Percentiles rank a stretch among this genome's conserved stretches.
Conservation (phyloP, 805 yeast genomes). For the Candida peoriensis region DNA sequence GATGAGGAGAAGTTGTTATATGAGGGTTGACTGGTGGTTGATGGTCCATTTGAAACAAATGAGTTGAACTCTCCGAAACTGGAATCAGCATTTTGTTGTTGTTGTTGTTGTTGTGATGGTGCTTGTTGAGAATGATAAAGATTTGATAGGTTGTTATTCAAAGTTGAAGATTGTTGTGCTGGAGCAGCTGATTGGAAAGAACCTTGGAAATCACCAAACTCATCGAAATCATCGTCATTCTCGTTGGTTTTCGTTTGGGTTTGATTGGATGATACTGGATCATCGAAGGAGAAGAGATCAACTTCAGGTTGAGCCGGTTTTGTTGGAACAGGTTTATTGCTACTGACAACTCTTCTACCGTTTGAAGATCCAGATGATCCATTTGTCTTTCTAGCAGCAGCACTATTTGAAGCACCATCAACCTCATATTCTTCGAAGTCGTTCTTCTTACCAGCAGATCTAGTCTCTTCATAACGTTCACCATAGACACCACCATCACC, state of each 20-base stretch:
- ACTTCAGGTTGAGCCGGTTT: slow-evolving; percentile 22
- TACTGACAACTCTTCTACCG: slow-evolving; percentile 24
- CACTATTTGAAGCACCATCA: slow-evolving; percentile 30
- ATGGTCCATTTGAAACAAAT: slow-evolving; percentile 11
- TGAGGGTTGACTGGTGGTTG: slow-evolving; percentile 7
- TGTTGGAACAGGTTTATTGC: slow-evolving; percentile 29
- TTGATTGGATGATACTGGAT: slow-evolving; percentile 17
- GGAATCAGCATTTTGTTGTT: slow-evolving; percentile 9
- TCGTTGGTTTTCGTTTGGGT: background rate
- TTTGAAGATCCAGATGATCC: background rate
- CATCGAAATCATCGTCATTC: slow-evolving; percentile 63
- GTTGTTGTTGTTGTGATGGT: slow-evolving; percentile 18
- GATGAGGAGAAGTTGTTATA: slow-evolving; percentile 10
- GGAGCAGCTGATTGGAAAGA: slow-evolving; percentile 31
- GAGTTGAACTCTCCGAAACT: slow-evolving; percentile 24
- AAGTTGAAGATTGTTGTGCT: slow-evolving; percentile 7
- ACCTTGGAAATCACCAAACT: slow-evolving; percentile 72
- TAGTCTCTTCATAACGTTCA: slow-evolving; percentile 56
- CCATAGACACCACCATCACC: slow-evolving; percentile 74
- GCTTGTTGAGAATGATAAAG: slow-evolving; percentile 23
- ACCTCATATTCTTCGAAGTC: slow-evolving; percentile 62
- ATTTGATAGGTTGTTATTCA: slow-evolving; percentile 26
- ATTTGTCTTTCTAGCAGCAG: slow-evolving; percentile 8
- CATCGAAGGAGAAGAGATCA: slow-evolving; percentile 48
- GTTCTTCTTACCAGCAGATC: slow-evolving; percentile 35